Conservation (phyloP, 2,329 filamentous ascomycete genomes). For the Dryadomyces quercivorus region DNA sequence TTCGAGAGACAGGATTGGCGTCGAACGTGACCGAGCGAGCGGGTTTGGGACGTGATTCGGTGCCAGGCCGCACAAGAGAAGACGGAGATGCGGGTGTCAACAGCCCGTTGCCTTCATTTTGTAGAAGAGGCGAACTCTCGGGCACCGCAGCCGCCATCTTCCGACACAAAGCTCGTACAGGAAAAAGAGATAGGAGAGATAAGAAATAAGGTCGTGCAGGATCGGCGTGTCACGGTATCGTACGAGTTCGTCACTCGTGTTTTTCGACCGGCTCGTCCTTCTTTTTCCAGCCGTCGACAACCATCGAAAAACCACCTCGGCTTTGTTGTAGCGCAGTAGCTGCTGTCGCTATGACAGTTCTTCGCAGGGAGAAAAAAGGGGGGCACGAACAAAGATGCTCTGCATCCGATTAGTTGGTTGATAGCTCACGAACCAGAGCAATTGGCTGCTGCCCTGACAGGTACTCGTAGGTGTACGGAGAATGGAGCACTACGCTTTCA, state of each 20-base stretch:
- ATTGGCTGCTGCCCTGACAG: neutral
- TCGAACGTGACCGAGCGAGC: conserved; percentile 67
- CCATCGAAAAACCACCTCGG: neutral
- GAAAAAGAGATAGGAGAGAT: neutral
- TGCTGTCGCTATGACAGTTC: neutral
- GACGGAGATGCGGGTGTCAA: conserved; percentile 5
- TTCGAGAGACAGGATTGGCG: conserved; percentile 51
- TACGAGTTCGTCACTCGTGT: neutral
- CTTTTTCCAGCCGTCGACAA: neutral
- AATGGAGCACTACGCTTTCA: neutral
- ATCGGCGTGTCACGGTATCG: neutral
- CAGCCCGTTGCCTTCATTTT: neutral
- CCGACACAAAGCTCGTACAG: too few species aligned
- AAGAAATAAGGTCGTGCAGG: neutral
- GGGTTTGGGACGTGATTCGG: conserved; percentile 28
- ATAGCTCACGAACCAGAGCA: neutral
- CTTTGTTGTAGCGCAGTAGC: too few species aligned
- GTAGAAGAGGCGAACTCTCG: conserved; percentile 13
- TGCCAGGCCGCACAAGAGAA: conserved; percentile 10
- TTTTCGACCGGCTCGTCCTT: neutral
- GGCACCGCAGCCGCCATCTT: conserved; percentile 5
- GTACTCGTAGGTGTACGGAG: neutral
- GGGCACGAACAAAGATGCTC: neutral
- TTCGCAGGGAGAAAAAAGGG: neutral
- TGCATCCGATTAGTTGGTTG: neutral